Conservation (phyloP, 768 basidiomycete species). For the Dictyophora rubrovolvata region DNA sequence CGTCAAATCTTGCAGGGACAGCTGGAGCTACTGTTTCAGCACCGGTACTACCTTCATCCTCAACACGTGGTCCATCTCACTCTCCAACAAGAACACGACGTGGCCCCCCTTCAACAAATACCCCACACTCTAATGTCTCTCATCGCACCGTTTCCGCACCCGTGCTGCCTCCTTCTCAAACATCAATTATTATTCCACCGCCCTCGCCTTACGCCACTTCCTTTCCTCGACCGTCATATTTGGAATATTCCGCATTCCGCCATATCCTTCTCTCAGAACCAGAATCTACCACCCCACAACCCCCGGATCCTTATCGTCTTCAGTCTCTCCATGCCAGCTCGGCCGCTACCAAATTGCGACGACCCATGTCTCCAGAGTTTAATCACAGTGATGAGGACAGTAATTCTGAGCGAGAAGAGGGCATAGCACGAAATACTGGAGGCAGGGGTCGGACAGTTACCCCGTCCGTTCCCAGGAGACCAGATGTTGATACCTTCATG, state of each 20-base stretch:
- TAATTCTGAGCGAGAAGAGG: slow-evolving; percentile 21
- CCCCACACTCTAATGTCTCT: slow-evolving; percentile 16
- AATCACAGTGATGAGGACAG: slow-evolving; percentile 64
- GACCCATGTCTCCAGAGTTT: slow-evolving; percentile 11
- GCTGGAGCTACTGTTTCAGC: neutral
- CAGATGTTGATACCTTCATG: slow-evolving; percentile 25
- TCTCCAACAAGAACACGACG: slow-evolving; percentile 41
- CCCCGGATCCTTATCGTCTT: slow-evolving; percentile 14
- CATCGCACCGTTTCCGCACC: slow-evolving; percentile 14
- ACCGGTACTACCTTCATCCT: neutral
- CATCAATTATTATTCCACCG: slow-evolving; percentile 23
- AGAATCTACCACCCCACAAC: slow-evolving; percentile 26
- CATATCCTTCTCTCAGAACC: slow-evolving; percentile 52
- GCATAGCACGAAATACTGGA: slow-evolving; percentile 14
- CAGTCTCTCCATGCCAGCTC: slow-evolving; percentile 11
- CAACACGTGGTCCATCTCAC: slow-evolving; percentile 16
- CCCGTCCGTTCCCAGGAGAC: slow-evolving; percentile 21
- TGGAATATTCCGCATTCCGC: slow-evolving; percentile 67
- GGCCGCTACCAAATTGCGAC: neutral
- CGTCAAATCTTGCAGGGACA: slow-evolving; percentile 11
- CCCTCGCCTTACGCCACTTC: slow-evolving; percentile 25
- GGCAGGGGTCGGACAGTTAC: slow-evolving; percentile 13
- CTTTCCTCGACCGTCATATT: slow-evolving; percentile 63
- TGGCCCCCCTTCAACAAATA: slow-evolving; percentile 26
- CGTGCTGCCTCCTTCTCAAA: slow-evolving; percentile 13